These are phyloP conservation scores for Talaromyces sp. DNA, from an alignment of 2,329 filamentous ascomycete species.

Conservation along the genomic window DNA sequence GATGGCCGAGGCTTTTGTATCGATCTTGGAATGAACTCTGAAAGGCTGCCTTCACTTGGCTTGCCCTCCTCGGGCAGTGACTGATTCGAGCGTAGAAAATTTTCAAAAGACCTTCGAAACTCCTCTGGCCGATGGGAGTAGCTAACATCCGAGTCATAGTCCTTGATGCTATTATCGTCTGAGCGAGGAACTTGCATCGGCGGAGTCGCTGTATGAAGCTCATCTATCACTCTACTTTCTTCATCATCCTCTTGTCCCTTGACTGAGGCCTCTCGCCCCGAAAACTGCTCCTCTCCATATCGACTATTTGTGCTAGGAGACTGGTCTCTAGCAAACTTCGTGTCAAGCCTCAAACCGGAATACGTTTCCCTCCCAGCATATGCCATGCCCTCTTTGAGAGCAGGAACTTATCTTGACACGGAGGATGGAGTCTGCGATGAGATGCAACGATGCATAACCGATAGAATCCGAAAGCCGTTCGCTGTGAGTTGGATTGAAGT, in stretches of 20 bases:
- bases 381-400: slow-evolving; percentile 39
- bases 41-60: slow-evolving; percentile 44
- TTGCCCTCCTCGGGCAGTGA: slow-evolving; percentile 40
- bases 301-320: slow-evolving; percentile 29
- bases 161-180: slow-evolving; percentile 32
- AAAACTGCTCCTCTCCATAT: slow-evolving; percentile 20
- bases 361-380: slow-evolving; percentile 35
- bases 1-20: slow-evolving; percentile 35
- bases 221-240: slow-evolving; percentile 40
- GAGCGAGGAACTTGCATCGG: slow-evolving; percentile 47
- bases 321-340: slow-evolving; percentile 33
- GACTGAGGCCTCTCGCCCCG: slow-evolving; percentile 24
- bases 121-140: slow-evolving; percentile 41
- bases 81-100: slow-evolving; percentile 41
- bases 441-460: slow-evolving; percentile 23
- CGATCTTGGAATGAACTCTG: slow-evolving; percentile 29
- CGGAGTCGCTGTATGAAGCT: slow-evolving; percentile 44
- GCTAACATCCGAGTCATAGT: slow-evolving; percentile 29
- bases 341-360: slow-evolving; percentile 42
- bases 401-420: slow-evolving; percentile 23
- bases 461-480: not conserved
- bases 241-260: slow-evolving; percentile 40
- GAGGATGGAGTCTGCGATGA: slow-evolving; percentile 15
- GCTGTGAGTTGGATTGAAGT: not conserved
- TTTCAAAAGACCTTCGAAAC: slow-evolving; percentile 41